These are phyloP conservation scores for Leishmania tropica DNA, from an alignment of 208 protist species.

Conservation along the genomic window DNA sequence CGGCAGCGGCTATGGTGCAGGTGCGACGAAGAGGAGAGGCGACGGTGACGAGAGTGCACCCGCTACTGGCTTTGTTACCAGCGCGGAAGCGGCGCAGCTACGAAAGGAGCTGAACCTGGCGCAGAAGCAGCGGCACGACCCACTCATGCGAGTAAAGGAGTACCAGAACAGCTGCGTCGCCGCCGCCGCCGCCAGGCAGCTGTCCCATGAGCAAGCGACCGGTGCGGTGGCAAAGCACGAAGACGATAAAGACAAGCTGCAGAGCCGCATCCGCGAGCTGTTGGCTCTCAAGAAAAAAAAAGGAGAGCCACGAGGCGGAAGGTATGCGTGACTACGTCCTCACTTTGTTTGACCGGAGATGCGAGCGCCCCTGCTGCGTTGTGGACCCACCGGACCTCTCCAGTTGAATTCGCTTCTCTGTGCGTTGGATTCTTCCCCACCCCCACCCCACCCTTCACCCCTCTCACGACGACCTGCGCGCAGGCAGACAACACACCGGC, in stretches of 20 bases:
- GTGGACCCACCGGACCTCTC: not conserved
- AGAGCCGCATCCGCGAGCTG: slow-evolving; percentile 42
- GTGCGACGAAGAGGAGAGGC: not conserved
- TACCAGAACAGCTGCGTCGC: slow-evolving; percentile 74
- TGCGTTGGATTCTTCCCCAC: not conserved
- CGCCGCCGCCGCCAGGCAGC: slow-evolving; percentile 43
- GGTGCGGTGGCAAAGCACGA: not conserved
- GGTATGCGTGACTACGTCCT: not conserved
- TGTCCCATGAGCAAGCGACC: slow-evolving; percentile 29
- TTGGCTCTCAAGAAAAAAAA: slow-evolving; percentile 37
- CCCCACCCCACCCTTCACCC: not conserved
- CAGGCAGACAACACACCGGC: not conserved
- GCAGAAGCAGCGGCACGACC: slow-evolving; percentile 75
- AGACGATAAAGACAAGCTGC: slow-evolving; percentile 31
- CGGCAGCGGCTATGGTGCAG: not conserved
- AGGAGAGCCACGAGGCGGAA: not conserved
- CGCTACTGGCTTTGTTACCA: slow-evolving; percentile 64
- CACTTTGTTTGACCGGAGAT: not conserved
- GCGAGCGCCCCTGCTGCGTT: not conserved
- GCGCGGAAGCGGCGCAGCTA: slow-evolving; percentile 51
- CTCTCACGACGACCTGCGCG: not conserved
- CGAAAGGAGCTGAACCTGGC: slow-evolving; percentile 64
- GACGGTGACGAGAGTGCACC: not conserved
- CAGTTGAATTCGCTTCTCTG: not conserved
- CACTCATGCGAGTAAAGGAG: slow-evolving; percentile 52